These are phyloP conservation scores for Leptodermis oblonga DNA, from an alignment of 257 asterid genomes.

Conservation along the genomic window DNA sequence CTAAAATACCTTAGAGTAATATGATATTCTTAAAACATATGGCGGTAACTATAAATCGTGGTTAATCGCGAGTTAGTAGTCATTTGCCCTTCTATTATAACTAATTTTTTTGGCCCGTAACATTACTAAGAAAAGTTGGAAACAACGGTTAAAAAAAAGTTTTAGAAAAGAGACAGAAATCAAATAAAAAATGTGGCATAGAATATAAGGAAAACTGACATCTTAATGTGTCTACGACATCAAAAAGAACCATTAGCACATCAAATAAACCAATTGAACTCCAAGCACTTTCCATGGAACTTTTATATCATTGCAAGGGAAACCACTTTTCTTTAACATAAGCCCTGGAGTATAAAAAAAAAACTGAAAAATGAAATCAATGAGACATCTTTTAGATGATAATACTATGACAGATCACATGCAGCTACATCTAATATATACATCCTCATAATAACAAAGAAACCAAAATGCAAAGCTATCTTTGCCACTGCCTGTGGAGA, in stretches of 20 bases:
- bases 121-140: too few relatives aligned
- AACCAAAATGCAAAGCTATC: not conserved
- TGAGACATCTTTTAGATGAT: constrained; percentile 19
- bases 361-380: constrained; percentile 54
- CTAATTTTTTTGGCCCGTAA: too few relatives aligned
- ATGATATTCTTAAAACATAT: too few relatives aligned
- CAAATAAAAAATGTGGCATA: not conserved
- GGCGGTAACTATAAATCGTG: too few relatives aligned
- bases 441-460: not conserved
- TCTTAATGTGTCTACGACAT: constrained; percentile 87
- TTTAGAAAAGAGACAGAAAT: not conserved
- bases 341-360: constrained; percentile 98
- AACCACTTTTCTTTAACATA: constrained; percentile 88
- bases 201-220: constrained; percentile 34
- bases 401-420: not conserved
- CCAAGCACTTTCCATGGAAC: constrained; percentile 88
- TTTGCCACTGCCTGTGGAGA: not conserved
- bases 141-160: too few relatives aligned
- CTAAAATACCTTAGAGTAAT: too few relatives aligned
- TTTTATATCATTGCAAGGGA: constrained; percentile 71
- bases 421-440: not conserved
- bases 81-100: too few relatives aligned
- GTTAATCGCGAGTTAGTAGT: too few relatives aligned
- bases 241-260: constrained; percentile 82
- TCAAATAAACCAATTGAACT: constrained; percentile 71